Evolutionary conservation across 345 rosid species (phyloP).

Genomic region (Fremontodendron californicum): DNA sequence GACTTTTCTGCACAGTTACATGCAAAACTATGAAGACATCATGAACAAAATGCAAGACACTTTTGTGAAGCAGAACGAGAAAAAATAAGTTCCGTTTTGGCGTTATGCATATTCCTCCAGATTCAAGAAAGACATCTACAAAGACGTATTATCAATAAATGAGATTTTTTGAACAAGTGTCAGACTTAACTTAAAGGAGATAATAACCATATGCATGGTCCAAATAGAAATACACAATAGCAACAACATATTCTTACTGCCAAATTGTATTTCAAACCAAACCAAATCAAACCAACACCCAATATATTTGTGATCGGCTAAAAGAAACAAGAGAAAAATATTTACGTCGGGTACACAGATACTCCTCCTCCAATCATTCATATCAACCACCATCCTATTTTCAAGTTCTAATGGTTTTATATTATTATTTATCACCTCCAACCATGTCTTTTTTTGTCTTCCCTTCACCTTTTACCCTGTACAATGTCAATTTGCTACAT

Average conservation of each 20-base stretch:
- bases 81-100: neutral
- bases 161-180: neutral
- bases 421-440: too few species aligned
- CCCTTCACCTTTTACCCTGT: too few species aligned
- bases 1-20: neutral
- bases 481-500: too few species aligned
- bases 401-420: too few species aligned
- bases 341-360: too few species aligned
- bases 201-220: neutral
- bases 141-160: neutral
- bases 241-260: neutral
- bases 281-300: too few species aligned
- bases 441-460: too few species aligned
- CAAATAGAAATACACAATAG: neutral
- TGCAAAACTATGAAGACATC: neutral
- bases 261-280: too few species aligned
- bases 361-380: too few species aligned
- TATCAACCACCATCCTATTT: too few species aligned
- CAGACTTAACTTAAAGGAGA: neutral
- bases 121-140: neutral
- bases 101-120: neutral
- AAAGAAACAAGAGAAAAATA: too few species aligned
- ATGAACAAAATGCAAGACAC: neutral
- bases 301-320: too few species aligned
- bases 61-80: neutral